Evolutionary conservation across 495 filamentous ascomycete species (phyloP).

Genomic region (Lepidopterella palustris): DNA sequence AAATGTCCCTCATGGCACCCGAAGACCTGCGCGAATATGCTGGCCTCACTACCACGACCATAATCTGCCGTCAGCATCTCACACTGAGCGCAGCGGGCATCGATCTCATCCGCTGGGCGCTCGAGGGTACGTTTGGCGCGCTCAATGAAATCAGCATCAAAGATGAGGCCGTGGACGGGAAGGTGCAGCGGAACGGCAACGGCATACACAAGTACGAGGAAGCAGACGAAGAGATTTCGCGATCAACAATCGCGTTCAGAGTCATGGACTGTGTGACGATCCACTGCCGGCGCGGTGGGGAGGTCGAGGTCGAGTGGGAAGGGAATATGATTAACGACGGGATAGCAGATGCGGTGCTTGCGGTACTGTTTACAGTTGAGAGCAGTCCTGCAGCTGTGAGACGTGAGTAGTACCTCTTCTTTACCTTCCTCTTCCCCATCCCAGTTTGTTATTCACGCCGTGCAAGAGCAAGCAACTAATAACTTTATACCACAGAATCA

Average conservation of each 20-base stretch:
- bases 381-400: slow-evolving; percentile 91
- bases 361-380: slow-evolving; percentile 81
- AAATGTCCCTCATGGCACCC: slow-evolving; percentile 90
- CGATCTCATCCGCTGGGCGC: slow-evolving; percentile 85
- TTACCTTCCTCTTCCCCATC: not conserved
- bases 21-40: slow-evolving; percentile 95
- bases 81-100: slow-evolving; percentile 80
- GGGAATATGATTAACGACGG: slow-evolving; percentile 96
- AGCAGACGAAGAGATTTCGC: slow-evolving; percentile 52
- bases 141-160: slow-evolving; percentile 58
- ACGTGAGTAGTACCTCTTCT: slow-evolving; percentile 59
- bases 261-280: slow-evolving; percentile 89
- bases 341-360: slow-evolving; percentile 92
- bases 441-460: not conserved
- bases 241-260: slow-evolving; percentile 54
- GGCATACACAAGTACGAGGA: slow-evolving; percentile 50
- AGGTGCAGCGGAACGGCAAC: slow-evolving; percentile 35
- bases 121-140: slow-evolving; percentile 87
- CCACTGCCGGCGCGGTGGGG: slow-evolving; percentile 59
- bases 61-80: slow-evolving; percentile 82
- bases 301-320: slow-evolving; percentile 92
- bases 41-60: slow-evolving; percentile 85
- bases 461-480: not conserved
- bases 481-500: slow-evolving; percentile 40
- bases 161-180: slow-evolving; percentile 41